Conservation (phyloP, 805 yeast species). For the Candida chauliodis region DNA sequence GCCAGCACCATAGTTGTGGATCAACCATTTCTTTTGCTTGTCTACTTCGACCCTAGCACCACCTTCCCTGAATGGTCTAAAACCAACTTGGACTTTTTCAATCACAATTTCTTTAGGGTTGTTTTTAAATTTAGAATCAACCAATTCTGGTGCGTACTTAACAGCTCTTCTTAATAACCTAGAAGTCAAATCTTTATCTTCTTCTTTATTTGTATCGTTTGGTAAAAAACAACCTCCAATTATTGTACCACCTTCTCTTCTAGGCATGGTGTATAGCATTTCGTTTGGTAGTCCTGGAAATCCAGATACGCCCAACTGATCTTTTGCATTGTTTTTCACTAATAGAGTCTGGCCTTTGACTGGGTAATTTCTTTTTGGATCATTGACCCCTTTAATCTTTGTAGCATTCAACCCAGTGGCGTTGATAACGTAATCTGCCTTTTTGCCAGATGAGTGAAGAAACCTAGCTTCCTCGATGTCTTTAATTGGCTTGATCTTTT, state of each 20-base stretch:
- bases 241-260: constrained; percentile 70
- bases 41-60: constrained; percentile 35
- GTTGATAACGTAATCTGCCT: constrained; percentile 52
- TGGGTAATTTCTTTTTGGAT: constrained; percentile 39
- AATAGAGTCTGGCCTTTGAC: constrained; percentile 60
- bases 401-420: constrained; percentile 53
- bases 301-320: constrained; percentile 30
- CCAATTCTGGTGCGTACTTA: constrained; percentile 36
- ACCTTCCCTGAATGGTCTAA: constrained; percentile 35
- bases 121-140: constrained; percentile 22
- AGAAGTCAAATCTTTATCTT: constrained; percentile 42
- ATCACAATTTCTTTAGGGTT: constrained; percentile 30
- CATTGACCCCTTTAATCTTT: constrained; percentile 44
- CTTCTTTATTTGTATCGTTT: constrained; percentile 15
- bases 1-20: constrained; percentile 70
- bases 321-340: constrained; percentile 40
- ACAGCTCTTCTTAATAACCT: constrained; percentile 47
- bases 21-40: constrained; percentile 29
- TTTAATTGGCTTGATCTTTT: constrained; percentile 34
- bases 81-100: constrained; percentile 32
- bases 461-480: constrained; percentile 49
- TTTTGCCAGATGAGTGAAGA: constrained; percentile 36
- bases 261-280: constrained; percentile 58
- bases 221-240: constrained; percentile 51
- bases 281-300: constrained; percentile 38